Evolutionary conservation across 176 grass and related monocot genomes (phyloP).

Genomic region (Hyparrhenia diplandra): DNA sequence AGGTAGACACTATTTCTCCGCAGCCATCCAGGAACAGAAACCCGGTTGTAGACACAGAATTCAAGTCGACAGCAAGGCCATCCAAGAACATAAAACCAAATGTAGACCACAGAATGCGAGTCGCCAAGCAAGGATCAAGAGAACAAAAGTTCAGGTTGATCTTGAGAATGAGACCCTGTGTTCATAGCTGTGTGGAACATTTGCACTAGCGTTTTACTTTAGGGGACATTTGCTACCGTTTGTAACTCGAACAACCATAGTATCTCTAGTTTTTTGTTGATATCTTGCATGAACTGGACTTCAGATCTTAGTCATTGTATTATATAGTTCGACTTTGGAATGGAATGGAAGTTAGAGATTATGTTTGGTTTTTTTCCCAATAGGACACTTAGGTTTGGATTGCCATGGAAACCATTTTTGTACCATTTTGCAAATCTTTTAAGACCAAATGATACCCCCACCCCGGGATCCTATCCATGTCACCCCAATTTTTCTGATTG

Average conservation of each 20-base stretch:
- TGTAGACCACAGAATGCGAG: conserved; percentile 22
- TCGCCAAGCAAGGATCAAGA: conserved; percentile 25
- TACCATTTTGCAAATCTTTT: too few species aligned
- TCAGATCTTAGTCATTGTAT: conserved; percentile 25
- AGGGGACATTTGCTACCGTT: background rate
- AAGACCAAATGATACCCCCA: too few species aligned
- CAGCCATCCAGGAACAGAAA: conserved; percentile 24
- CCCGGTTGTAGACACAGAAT: conserved; percentile 9
- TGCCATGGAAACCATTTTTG: too few species aligned
- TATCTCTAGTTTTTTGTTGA: background rate
- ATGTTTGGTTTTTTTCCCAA: too few species aligned
- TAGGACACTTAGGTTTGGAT: background rate
- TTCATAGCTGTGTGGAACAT: background rate
- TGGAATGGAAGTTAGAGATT: background rate
- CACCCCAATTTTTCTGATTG: too few species aligned
- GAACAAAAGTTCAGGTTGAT: conserved; percentile 33
- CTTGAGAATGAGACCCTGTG: conserved; percentile 18
- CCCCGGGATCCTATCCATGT: too few species aligned
- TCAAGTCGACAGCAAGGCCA: background rate
- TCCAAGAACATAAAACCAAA: conserved; percentile 28
- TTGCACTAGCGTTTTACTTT: background rate
- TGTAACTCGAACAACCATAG: background rate
- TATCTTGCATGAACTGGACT: background rate
- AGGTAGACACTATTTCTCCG: too few species aligned
- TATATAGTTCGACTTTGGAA: conserved; percentile 29